Base-by-base conservation (phyloP, 345 rosid genomes). In the Bruguiera parviflora region DNA sequence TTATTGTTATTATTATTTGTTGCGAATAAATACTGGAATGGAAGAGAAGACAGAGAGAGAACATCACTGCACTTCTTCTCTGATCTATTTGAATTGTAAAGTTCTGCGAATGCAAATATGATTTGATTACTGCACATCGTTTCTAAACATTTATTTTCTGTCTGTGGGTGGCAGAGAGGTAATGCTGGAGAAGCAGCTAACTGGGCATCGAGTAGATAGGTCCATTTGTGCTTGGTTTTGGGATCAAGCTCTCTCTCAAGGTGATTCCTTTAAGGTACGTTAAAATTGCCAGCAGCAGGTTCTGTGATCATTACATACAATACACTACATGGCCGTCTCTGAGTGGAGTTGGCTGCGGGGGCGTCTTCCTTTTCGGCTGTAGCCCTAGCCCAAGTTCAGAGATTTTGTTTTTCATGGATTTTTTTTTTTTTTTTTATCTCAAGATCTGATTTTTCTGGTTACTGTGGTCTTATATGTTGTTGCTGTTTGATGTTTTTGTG, bases 151-250 rank as follows among this genome's bases (percentile, higher is more conserved):
- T 35, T 35, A 5, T 35, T 39, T 39, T 39, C 13, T 39, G 11
- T 9, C 3, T 56, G 52, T 53, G 47, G 66, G 46, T 66, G 51
- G 21, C 83, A 95, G 99, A 53, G 99, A 89, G 79, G 97, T 95
- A 25, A 92, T 95, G 85, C 88, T 95, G 9, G 98, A 95, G 94
- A 95, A 95, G 64, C 98, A 95, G 91, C 84, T 92, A 49, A 90
- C 98, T 3, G 97, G 98, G 67, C 96, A 95, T 71, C 86, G 96
- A 0, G 96, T 95, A 0, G 99, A 92, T 67, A 84, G 99, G 73
- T 88, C 98, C 33, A 92, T 95, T 19, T 95, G 99, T 68, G 83
- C 81, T 77, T 95, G 98, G 98, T 95, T 87, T 66, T 92, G 99
- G 99, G 93, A 92, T 81, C 92, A 88, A 63, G 71, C 75, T 64